phyloP scores from a whole-genome alignment of 2,329 filamentous ascomycete species.

The Beauveria australis region DNA sequence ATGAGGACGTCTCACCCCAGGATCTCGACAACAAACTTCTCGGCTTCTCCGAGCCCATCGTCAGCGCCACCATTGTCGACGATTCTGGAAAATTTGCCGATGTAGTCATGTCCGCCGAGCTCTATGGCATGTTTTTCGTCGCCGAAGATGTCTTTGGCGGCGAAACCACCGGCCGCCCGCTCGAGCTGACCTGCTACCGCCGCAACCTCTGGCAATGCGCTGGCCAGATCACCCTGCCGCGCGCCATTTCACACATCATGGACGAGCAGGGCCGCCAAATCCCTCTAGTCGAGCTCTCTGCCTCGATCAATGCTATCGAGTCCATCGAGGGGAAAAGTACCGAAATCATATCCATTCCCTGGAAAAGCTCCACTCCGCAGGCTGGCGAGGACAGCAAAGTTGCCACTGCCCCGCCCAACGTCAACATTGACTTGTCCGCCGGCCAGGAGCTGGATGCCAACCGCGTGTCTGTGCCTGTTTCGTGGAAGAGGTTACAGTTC shows the following conservation, averaged over 20 bases:
- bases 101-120: slow-evolving; percentile 61
- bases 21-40: slow-evolving; percentile 63
- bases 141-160: slow-evolving; percentile 71
- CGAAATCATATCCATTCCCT: slow-evolving; percentile 93
- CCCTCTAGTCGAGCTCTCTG: slow-evolving; percentile 68
- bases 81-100: slow-evolving; percentile 56
- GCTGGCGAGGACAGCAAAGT: slow-evolving; percentile 41
- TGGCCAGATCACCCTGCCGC: slow-evolving; percentile 73
- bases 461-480: slow-evolving; percentile 71
- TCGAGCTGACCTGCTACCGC: slow-evolving; percentile 89
- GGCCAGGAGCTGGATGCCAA: slow-evolving; percentile 69
- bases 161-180: slow-evolving; percentile 47
- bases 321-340: slow-evolving; percentile 87
- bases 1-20: slow-evolving; percentile 42
- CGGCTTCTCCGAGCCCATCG: slow-evolving; percentile 59
- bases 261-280: slow-evolving; percentile 71
- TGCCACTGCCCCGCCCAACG: slow-evolving; percentile 42
- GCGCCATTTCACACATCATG: slow-evolving; percentile 58
- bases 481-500: slow-evolving; percentile 93
- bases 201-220: slow-evolving; percentile 94
- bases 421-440: slow-evolving; percentile 45
- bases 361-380: slow-evolving; percentile 69
- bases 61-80: slow-evolving; percentile 56
- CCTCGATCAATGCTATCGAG: slow-evolving; percentile 78
- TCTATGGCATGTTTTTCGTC: slow-evolving; percentile 85